A percentile compares a stretch with the other conserved stretches of the same genome.
phyloP scores from a whole-genome alignment of 2,329 filamentous ascomycete species.

The Onygena corvina region DNA sequence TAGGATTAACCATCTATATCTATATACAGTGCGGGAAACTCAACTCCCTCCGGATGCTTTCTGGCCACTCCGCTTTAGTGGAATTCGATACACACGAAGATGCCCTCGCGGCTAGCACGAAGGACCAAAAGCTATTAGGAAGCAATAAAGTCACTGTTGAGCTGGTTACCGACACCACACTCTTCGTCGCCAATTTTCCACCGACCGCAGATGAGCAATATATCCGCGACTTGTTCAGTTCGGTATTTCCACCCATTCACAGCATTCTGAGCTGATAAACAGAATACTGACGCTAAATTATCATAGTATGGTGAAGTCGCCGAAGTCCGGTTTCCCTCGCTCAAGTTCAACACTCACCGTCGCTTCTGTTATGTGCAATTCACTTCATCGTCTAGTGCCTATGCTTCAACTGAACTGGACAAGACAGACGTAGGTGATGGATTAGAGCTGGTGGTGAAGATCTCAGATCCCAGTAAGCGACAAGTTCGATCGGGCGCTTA shows the following conservation, averaged over 20 bases:
- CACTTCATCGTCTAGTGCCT: slow-evolving; percentile 52
- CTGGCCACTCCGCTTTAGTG: slow-evolving; percentile 58
- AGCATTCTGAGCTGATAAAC: background rate
- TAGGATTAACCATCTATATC: slow-evolving; percentile 8
- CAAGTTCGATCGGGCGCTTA: slow-evolving; percentile 68
- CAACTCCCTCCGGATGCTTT: slow-evolving; percentile 59
- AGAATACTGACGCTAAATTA: background rate
- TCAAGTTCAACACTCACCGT: slow-evolving; percentile 77
- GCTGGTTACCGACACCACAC: slow-evolving; percentile 62
- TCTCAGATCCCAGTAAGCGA: slow-evolving; percentile 69
- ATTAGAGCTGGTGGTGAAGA: slow-evolving; percentile 61
- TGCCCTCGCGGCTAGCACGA: slow-evolving; percentile 65
- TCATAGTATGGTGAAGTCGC: slow-evolving; percentile 63
- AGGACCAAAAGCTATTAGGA: slow-evolving; percentile 68
- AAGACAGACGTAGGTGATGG: slow-evolving; percentile 56
- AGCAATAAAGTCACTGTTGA: slow-evolving; percentile 61
- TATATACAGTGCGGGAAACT: slow-evolving; percentile 60
- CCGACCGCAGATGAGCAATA: slow-evolving; percentile 39
- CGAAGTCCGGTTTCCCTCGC: slow-evolving; percentile 75
- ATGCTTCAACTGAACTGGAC: slow-evolving; percentile 60
- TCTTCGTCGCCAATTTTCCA: slow-evolving; percentile 88
- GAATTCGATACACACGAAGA: slow-evolving; percentile 77
- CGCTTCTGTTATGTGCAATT: slow-evolving; percentile 98
- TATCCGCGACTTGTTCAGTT: slow-evolving; percentile 46
- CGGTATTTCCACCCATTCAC: slow-evolving; percentile 26